A percentile compares a stretch with the other conserved stretches of the same genome.
These are phyloP conservation scores for Macrolepiota dolichaula DNA, from an alignment of 768 basidiomycete species.

Conservation along the genomic window DNA sequence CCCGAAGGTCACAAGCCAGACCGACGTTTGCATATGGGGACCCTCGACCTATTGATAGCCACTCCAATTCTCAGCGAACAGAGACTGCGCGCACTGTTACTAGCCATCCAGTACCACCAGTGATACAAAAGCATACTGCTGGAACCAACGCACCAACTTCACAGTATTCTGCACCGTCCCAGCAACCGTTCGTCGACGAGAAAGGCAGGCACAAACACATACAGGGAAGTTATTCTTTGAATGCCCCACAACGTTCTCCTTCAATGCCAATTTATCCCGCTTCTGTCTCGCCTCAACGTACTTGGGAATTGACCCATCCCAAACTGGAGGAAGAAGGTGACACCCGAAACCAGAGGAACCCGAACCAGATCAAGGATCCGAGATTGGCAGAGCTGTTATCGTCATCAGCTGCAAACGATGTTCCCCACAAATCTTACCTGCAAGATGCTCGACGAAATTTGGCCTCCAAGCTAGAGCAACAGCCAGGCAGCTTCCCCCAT, in stretches of 20 bases:
- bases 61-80: background rate
- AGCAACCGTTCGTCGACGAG: background rate
- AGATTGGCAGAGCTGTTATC: constrained; percentile 6
- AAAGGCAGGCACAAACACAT: background rate
- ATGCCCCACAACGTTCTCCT: background rate
- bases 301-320: background rate
- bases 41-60: background rate
- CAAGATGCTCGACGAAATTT: constrained; percentile 3
- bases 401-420: background rate
- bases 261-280: background rate
- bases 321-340: background rate
- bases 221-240: background rate
- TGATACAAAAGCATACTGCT: background rate
- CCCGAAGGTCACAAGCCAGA: background rate
- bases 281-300: constrained; percentile 6
- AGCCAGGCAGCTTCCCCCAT: background rate
- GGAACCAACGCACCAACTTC: background rate
- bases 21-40: background rate
- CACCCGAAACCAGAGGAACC: background rate
- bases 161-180: background rate
- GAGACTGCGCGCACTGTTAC: background rate
- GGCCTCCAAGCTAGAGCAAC: constrained; percentile 5
- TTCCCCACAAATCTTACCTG: constrained; percentile 3
- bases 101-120: background rate
- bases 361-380: constrained; percentile 1